Conservation (phyloP, 768 basidiomycete genomes). For the Gyrodon lividus region DNA sequence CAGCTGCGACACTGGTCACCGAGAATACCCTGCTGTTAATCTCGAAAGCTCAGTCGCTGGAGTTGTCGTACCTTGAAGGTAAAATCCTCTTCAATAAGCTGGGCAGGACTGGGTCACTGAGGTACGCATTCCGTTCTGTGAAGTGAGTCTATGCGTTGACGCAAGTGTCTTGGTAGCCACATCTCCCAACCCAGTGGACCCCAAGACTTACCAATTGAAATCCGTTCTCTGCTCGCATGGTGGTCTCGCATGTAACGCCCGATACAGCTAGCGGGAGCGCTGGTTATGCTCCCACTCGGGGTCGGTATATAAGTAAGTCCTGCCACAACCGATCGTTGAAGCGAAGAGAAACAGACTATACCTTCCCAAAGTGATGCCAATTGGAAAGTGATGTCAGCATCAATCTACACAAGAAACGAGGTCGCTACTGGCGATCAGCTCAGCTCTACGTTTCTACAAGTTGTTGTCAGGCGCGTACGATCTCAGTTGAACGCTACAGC, state of each 20-base stretch:
- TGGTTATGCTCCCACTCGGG: too few relatives aligned
- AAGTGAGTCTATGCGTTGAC: conserved; percentile 43
- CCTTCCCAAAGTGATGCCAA: too few relatives aligned
- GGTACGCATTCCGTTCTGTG: conserved; percentile 58
- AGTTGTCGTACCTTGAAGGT: conserved; percentile 41
- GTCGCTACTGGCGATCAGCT: too few relatives aligned
- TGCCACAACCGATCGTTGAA: too few relatives aligned
- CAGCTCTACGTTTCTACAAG: too few relatives aligned
- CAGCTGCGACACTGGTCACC: conserved; percentile 39
- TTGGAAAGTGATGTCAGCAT: too few relatives aligned
- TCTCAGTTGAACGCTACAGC: background rate
- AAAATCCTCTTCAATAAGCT: conserved; percentile 56
- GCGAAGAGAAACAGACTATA: too few relatives aligned
- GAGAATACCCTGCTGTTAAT: background rate
- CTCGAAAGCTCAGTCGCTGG: background rate
- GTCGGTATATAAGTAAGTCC: too few relatives aligned
- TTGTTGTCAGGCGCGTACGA: too few relatives aligned
- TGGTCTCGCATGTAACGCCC: background rate
- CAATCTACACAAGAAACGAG: too few relatives aligned
- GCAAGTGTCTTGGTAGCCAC: background rate
- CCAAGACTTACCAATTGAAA: conserved; percentile 53
- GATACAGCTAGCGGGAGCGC: too few relatives aligned
- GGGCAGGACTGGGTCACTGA: conserved; percentile 61
- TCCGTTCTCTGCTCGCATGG: conserved; percentile 65
- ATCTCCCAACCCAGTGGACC: background rate